A percentile compares a stretch with the other conserved stretches of the same genome.
These are phyloP conservation scores for Kwoniella pini DNA, from an alignment of 768 basidiomycete genomes.

Conservation along the genomic window DNA sequence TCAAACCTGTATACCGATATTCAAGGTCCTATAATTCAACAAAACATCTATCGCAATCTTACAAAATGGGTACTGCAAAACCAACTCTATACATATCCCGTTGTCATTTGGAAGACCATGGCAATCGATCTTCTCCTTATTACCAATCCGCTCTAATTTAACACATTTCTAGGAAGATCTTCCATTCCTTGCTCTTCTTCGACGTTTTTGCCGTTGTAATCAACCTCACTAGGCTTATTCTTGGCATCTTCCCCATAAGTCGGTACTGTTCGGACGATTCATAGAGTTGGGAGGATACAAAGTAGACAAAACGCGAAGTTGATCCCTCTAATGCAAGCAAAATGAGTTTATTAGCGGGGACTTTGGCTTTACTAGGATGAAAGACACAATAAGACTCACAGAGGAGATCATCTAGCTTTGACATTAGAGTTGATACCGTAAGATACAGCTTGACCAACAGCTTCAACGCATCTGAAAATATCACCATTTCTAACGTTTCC, in stretches of 20 bases:
- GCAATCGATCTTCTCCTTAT: no score
- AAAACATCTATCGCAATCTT: no score
- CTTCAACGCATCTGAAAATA: slow-evolving; percentile 27
- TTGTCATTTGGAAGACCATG: no score
- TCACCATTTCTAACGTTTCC: slow-evolving; percentile 23
- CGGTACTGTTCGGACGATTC: slow-evolving; percentile 1
- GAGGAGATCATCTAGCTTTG: slow-evolving; percentile 5
- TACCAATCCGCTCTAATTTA: background rate
- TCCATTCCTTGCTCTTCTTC: background rate
- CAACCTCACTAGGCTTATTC: background rate
- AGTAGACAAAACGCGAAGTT: slow-evolving; percentile 3
- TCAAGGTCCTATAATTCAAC: no score
- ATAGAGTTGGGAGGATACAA: background rate
- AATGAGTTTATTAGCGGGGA: no score
- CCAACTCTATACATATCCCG: no score
- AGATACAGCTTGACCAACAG: slow-evolving; percentile 27
- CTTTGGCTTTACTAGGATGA: background rate
- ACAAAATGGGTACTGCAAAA: no score
- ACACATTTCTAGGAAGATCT: background rate
- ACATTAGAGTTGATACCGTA: slow-evolving; percentile 26
- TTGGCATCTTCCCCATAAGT: slow-evolving; percentile 3
- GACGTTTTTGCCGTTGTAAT: background rate
- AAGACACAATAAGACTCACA: background rate
- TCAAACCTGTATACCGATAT: no score
- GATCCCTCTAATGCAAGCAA: background rate